Conservation (phyloP, 441 rosid genomes). For the Eruca vesicaria region DNA sequence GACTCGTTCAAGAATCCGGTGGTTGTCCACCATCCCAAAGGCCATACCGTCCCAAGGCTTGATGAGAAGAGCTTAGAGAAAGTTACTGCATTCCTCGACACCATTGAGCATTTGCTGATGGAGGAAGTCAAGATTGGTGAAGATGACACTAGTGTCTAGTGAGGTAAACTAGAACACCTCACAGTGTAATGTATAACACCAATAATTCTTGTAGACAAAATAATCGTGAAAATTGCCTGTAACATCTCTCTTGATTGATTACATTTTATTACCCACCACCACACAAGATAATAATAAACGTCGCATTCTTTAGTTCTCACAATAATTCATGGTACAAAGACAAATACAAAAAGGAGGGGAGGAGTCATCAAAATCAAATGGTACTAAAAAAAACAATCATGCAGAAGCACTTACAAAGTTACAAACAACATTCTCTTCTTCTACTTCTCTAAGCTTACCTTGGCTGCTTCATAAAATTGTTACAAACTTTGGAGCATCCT, state of each 20-base stretch:
- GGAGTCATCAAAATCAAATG: not conserved
- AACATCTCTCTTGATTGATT: not conserved
- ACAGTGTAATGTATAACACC: not conserved
- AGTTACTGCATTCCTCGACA: slow-evolving; percentile 47
- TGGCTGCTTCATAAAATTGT: slow-evolving; percentile 43
- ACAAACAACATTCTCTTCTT: not conserved
- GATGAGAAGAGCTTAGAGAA: slow-evolving; percentile 60
- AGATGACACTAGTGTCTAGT: not conserved
- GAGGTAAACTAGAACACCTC: not conserved
- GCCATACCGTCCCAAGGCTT: slow-evolving; percentile 87
- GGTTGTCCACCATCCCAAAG: slow-evolving; percentile 77
- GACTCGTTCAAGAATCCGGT: slow-evolving; percentile 52
- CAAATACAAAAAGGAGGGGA: not conserved
- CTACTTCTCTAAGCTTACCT: not conserved
- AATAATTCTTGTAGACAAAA: not conserved
- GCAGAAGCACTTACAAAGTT: not conserved
- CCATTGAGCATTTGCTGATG: slow-evolving; percentile 37
- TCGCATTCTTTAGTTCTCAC: slow-evolving; percentile 6
- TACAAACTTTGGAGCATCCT: slow-evolving; percentile 67
- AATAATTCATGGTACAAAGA: not conserved
- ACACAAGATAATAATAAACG: not conserved
- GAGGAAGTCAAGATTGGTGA: slow-evolving; percentile 28
- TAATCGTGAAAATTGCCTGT: not conserved
- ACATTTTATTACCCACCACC: not conserved
- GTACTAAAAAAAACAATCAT: not conserved